These are phyloP conservation scores for Dichomitus squalens DNA, from an alignment of 1,284 basidiomycete species.

Conservation along the genomic window DNA sequence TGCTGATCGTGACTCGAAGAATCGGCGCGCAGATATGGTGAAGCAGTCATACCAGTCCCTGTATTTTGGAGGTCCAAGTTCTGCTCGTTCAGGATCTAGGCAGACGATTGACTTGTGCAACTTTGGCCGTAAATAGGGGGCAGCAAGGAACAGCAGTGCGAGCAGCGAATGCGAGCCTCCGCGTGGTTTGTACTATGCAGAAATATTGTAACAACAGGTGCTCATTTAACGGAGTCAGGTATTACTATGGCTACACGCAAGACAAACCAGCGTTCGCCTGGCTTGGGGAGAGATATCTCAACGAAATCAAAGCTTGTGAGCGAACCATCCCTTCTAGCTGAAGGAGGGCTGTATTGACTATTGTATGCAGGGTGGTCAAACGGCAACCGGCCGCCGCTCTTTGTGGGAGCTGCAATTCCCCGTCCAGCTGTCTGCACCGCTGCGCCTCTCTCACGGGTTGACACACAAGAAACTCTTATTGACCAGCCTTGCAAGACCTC, in stretches of 20 bases:
- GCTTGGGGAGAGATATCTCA: conserved; percentile 26
- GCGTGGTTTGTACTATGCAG: conserved; percentile 20
- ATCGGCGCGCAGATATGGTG: conserved; percentile 12
- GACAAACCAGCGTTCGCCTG: conserved; percentile 23
- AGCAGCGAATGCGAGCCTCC: conserved; percentile 23
- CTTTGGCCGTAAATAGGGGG: conserved; percentile 12
- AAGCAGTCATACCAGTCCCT: conserved; percentile 13
- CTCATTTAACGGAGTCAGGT: conserved; percentile 13
- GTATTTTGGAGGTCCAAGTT: conserved; percentile 27
- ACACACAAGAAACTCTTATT: conserved; percentile 13
- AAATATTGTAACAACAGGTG: background rate
- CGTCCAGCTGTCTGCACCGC: background rate
- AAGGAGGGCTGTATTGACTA: background rate
- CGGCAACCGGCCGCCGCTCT: conserved; percentile 18
- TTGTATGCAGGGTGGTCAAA: conserved; percentile 16
- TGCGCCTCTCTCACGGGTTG: background rate
- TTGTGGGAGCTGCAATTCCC: conserved; percentile 15
- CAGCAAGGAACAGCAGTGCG: background rate
- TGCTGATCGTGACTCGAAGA: background rate
- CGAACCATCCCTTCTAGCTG: background rate
- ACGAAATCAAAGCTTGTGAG: conserved; percentile 27
- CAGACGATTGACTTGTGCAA: conserved; percentile 12
- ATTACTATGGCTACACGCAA: conserved; percentile 24
- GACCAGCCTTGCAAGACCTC: background rate
- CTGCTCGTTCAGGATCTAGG: background rate